A percentile compares a stretch with the other conserved stretches of the same genome.
Evolutionary conservation across 192 early-diverging fungal species (phyloP).

Genomic region (Linnemannia zychae): DNA sequence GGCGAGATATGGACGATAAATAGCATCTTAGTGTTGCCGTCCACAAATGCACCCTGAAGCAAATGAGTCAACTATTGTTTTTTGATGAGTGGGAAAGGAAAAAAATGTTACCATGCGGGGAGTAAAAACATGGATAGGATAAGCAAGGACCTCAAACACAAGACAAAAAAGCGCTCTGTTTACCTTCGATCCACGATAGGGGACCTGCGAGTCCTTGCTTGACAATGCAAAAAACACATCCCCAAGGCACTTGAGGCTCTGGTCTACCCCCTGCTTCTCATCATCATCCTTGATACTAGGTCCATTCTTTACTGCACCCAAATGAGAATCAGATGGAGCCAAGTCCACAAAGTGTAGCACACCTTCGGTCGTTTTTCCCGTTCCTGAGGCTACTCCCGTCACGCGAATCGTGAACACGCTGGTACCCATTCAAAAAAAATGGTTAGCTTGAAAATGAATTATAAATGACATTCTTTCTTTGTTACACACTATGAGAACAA

Average conservation of each 20-base stretch:
- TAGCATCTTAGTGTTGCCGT: background rate
- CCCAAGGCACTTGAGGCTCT: background rate
- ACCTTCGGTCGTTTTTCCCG: background rate
- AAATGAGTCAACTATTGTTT: background rate
- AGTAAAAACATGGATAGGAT: background rate
- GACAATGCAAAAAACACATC: background rate
- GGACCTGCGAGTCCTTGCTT: background rate
- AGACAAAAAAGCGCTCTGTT: background rate
- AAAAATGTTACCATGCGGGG: background rate
- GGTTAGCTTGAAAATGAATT: background rate
- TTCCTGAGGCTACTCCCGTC: background rate
- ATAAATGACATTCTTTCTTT: background rate
- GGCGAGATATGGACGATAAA: slow-evolving; percentile 1
- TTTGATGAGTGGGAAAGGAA: background rate
- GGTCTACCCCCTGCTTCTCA: background rate
- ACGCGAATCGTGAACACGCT: background rate
- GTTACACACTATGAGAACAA: background rate
- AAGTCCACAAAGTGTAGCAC: background rate
- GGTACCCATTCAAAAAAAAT: background rate
- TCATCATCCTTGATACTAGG: background rate
- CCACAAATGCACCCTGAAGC: background rate
- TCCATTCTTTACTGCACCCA: background rate
- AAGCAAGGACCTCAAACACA: background rate
- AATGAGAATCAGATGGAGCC: background rate
- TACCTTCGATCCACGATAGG: slow-evolving; percentile 2